Base-by-base conservation (phyloP, 2,329 filamentous ascomycete species). In the Curvularia spicifera region DNA sequence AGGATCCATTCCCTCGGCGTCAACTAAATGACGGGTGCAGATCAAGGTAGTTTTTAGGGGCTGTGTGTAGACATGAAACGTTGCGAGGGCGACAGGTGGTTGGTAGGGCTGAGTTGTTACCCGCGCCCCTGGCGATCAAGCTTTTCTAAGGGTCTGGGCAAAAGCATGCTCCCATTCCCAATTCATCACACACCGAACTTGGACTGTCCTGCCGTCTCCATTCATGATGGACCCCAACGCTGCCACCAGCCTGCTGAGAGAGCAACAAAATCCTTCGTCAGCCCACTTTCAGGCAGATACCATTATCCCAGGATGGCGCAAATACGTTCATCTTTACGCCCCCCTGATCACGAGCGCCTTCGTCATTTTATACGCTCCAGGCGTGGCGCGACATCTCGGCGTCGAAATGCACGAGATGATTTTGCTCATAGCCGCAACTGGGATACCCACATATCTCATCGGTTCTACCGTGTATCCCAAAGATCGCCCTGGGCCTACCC, bases 311-410 rank as follows among this genome's bases (percentile, higher is more conserved):
- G 44, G 15, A 20, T 48, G 26, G 43, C 49, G 49, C 33, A 28
- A 15, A 52, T 61, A 61, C 46, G 59, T 53, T 9, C 63, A 67
- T 45, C 61, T 70, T 37, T 65, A 65, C 56, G 22, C 66, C 26
- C 65, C 66, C 18, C 26, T 68, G 28, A 53, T 65, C 6, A 64
- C 50, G 26, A 64, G 44, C 40, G 45, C 55, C 12, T 15, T 60
- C 24, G 35, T 60, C 2, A 51, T 61, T 15, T 29, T 61, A 31
- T 57, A 37, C 18, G 40, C 53, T 6, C 28, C 40, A 13, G 51
- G 50, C 10, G 52, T 61, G 8, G n/a, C 49, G 29, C 50, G 53
- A 22, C 8, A 48, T n/a, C 18, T 22, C 6, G 43, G 54, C 39
- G 33, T 55, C 37, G 49, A 33, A 18, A 39, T 20, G 24, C 12